A percentile compares a stretch with the other conserved stretches of the same genome.
These are phyloP conservation scores for Rhizophagus prolifer DNA, from an alignment of 192 early-diverging fungal genomes.

Conservation along the genomic window DNA sequence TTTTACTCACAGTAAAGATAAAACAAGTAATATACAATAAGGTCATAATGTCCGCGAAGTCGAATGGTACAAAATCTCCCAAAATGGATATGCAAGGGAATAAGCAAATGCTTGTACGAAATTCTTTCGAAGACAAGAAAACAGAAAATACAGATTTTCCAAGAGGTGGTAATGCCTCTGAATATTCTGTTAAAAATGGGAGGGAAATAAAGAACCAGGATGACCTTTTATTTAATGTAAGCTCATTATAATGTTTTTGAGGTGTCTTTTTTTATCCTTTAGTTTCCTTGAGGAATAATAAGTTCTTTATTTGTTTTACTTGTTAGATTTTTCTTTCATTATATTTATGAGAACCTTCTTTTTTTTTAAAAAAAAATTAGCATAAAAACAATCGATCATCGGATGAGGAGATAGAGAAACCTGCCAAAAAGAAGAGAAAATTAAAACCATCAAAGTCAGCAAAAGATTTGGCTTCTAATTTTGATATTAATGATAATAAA, in stretches of 20 bases:
- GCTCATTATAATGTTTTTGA: not conserved
- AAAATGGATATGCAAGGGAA: not conserved
- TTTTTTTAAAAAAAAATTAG: not conserved
- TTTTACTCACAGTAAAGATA: not conserved
- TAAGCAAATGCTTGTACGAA: not conserved
- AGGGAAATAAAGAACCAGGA: not conserved
- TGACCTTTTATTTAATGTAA: not conserved
- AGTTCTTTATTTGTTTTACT: not conserved
- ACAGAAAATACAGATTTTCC: not conserved
- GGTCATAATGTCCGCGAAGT: not conserved
- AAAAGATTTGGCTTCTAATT: conserved; percentile 31
- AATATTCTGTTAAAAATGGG: not conserved
- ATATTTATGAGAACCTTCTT: not conserved
- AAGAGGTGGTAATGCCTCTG: not conserved
- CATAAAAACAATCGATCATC: conserved; percentile 23
- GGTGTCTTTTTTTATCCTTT: too few species aligned
- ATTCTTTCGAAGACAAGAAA: not conserved
- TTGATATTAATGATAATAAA: conserved; percentile 33
- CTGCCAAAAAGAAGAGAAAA: conserved; percentile 59
- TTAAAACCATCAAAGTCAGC: conserved; percentile 53
- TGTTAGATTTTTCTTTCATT: not conserved
- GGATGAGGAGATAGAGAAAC: conserved; percentile 40
- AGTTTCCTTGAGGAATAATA: not conserved
- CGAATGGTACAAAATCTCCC: not conserved
- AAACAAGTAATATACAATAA: not conserved